Conservation (phyloP, 441 rosid genomes). For the Croton setiger region DNA sequence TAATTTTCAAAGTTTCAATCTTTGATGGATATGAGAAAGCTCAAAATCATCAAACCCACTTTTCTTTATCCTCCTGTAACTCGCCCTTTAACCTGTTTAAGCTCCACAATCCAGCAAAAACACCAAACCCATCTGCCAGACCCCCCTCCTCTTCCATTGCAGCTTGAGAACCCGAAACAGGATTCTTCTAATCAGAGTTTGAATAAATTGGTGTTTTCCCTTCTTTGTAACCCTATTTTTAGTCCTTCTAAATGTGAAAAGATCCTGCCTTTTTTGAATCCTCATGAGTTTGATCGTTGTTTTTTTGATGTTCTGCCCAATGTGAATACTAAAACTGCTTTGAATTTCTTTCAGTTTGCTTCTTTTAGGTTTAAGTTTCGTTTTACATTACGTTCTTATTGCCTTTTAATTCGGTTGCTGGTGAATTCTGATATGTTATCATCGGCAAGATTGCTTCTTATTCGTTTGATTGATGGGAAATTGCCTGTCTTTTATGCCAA, state of each 20-base stretch:
- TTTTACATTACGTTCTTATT: slow-evolving; percentile 65
- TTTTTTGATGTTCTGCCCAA: slow-evolving; percentile 31
- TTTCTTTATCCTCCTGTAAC: slow-evolving; percentile 26
- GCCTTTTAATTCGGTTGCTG: slow-evolving; percentile 55
- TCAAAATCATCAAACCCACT: background rate
- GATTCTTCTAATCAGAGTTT: slow-evolving; percentile 35
- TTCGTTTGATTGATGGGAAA: slow-evolving; percentile 61
- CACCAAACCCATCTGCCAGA: slow-evolving; percentile 21
- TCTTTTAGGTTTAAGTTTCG: slow-evolving; percentile 43
- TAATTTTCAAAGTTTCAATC: no score
- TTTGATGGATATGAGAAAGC: no score
- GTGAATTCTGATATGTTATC: slow-evolving; percentile 36
- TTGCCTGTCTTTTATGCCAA: slow-evolving; percentile 32
- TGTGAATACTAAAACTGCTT: slow-evolving; percentile 33
- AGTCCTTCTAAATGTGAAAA: slow-evolving; percentile 46
- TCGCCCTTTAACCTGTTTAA: slow-evolving; percentile 39
- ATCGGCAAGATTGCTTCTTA: slow-evolving; percentile 53
- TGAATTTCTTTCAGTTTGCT: slow-evolving; percentile 61
- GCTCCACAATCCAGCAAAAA: slow-evolving; percentile 23
- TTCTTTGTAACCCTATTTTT: slow-evolving; percentile 50
- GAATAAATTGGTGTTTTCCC: slow-evolving; percentile 37
- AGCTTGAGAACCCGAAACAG: slow-evolving; percentile 20
- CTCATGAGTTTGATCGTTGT: slow-evolving; percentile 52
- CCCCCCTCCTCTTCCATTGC: slow-evolving; percentile 21
- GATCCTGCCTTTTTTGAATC: slow-evolving; percentile 40